Conservation (phyloP, 1,284 basidiomycete genomes). For the Salmacisia buchloeana region DNA sequence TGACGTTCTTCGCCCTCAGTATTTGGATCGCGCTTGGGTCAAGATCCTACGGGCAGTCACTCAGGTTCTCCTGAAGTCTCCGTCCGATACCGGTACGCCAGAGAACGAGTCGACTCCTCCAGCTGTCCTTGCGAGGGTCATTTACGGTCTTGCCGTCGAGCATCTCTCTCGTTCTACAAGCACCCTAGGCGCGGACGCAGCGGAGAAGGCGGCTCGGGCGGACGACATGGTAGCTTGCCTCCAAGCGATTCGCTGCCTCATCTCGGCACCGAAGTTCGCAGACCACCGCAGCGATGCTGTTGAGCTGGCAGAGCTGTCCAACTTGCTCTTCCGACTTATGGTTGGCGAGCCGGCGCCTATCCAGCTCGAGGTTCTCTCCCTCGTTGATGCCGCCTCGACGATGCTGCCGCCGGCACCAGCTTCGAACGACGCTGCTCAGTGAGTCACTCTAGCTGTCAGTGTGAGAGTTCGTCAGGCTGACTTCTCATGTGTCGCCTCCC, state of each 20-base stretch:
- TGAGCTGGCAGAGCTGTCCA: slow-evolving; percentile 83
- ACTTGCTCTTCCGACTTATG: slow-evolving; percentile 79
- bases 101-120: slow-evolving; percentile 34
- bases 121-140: slow-evolving; percentile 69
- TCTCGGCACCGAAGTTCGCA: slow-evolving; percentile 73
- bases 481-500: no score
- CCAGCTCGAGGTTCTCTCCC: slow-evolving; percentile 70
- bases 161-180: slow-evolving; percentile 64
- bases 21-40: slow-evolving; percentile 65
- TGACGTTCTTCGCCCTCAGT: slow-evolving; percentile 64
- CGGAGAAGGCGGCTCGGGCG: neutral
- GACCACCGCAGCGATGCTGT: slow-evolving; percentile 67
- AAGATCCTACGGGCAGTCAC: slow-evolving; percentile 78
- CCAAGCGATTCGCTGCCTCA: slow-evolving; percentile 70
- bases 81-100: slow-evolving; percentile 54
- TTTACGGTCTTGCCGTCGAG: slow-evolving; percentile 91
- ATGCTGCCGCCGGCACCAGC: neutral
- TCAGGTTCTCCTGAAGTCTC: slow-evolving; percentile 70
- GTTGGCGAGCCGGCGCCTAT: slow-evolving; percentile 74
- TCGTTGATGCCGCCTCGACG: slow-evolving; percentile 53
- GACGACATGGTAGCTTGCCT: slow-evolving; percentile 59
- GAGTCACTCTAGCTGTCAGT: neutral
- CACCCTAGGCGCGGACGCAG: slow-evolving; percentile 50
- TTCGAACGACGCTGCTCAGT: neutral
- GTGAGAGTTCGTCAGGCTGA: no score